Conservation (phyloP, 352 stramenopile species). For the Phytophthora brassicae region DNA sequence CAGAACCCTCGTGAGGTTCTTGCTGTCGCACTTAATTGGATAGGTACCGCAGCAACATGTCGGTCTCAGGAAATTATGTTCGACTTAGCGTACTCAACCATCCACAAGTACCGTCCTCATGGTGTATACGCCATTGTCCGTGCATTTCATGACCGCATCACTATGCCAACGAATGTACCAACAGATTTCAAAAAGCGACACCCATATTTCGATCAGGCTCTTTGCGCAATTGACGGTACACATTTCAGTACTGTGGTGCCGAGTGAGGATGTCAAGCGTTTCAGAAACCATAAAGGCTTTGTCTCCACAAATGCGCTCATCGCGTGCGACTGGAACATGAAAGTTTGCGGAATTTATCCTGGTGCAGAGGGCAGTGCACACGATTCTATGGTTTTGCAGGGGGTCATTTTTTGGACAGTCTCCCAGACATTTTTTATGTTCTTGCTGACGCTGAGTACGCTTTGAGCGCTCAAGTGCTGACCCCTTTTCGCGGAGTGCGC, state of each 20-base stretch:
- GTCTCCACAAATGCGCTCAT: conserved; percentile 6
- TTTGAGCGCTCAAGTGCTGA: background rate
- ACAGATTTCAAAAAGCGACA: background rate
- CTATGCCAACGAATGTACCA: conserved; percentile 1
- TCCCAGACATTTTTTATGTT: background rate
- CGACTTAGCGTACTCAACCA: conserved; percentile 6
- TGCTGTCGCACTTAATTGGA: conserved; percentile 4
- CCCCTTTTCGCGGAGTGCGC: background rate
- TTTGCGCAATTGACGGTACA: conserved; percentile 16
- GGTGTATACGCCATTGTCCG: conserved; percentile 5
- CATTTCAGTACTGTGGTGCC: conserved; percentile 14
- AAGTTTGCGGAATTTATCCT: conserved; percentile 6
- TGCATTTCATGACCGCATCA: background rate
- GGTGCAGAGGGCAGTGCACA: conserved; percentile 12
- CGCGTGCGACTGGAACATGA: conserved; percentile 16
- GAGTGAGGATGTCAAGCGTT: conserved; percentile 10
- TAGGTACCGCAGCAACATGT: conserved; percentile 1
- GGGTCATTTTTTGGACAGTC: background rate
- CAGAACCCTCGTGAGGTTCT: too few species aligned
- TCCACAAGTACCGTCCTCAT: conserved; percentile 8
- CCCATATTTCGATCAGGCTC: conserved; percentile 16
- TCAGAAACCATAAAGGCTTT: conserved; percentile 7
- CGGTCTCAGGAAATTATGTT: conserved; percentile 8
- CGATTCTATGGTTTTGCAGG: conserved; percentile 13
- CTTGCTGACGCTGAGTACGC: background rate